These are phyloP conservation scores for Cylindrotheca fusiformis DNA, from an alignment of 108 stramenopile genomes.

Conservation along the genomic window DNA sequence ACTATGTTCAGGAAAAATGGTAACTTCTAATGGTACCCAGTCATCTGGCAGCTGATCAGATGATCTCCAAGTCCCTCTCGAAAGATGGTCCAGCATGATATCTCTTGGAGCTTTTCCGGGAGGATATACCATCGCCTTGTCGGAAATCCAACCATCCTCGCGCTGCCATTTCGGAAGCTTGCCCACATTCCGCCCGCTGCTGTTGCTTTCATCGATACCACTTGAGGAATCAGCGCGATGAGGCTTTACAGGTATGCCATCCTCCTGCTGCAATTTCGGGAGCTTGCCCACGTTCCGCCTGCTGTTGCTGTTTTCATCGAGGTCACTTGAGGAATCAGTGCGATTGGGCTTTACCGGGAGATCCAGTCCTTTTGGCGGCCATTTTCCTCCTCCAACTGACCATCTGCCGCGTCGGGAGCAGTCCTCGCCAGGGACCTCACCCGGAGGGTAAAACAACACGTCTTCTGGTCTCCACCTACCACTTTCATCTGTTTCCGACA, in stretches of 20 bases:
- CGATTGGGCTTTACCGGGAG: neutral
- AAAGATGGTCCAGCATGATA: neutral
- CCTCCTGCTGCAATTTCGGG: neutral
- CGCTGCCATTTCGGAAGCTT: neutral
- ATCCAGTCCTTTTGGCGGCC: slow-evolving; percentile 1
- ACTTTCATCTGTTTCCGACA: neutral
- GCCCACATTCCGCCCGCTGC: too few species aligned
- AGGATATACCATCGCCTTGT: neutral
- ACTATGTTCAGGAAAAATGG: neutral
- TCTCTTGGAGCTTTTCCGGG: neutral
- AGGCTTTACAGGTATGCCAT: neutral
- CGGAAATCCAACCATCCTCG: neutral
- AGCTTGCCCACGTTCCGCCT: neutral
- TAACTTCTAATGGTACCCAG: neutral
- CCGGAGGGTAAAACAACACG: slow-evolving; percentile 19
- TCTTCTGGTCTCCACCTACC: slow-evolving; percentile 7
- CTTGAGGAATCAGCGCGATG: too few species aligned
- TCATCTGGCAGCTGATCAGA: neutral
- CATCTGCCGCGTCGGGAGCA: slow-evolving; percentile 10
- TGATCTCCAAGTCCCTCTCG: neutral
- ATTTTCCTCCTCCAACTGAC: neutral
- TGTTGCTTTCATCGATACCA: too few species aligned
- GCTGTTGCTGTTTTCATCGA: too few species aligned
- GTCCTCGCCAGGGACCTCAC: slow-evolving; percentile 4
- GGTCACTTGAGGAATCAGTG: neutral